These are phyloP conservation scores for Mycena venus DNA, from an alignment of 768 basidiomycete genomes.

Conservation along the genomic window DNA sequence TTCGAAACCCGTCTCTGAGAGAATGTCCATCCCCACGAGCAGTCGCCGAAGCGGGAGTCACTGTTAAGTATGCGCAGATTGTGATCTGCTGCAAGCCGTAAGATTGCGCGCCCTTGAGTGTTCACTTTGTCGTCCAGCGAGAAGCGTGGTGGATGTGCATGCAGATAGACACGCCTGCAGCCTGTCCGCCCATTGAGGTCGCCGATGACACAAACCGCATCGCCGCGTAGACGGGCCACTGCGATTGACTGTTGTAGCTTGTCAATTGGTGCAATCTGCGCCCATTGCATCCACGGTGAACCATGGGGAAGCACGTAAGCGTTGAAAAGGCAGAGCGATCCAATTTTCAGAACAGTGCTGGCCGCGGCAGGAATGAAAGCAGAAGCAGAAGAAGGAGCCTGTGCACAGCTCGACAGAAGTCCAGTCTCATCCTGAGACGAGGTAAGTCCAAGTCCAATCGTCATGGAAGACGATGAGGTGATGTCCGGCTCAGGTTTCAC, in stretches of 20 bases:
- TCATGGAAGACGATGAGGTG: no score
- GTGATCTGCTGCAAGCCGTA: neutral
- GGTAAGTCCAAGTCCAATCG: no score
- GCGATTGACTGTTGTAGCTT: neutral
- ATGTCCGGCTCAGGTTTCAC: neutral
- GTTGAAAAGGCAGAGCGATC: neutral
- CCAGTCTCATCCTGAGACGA: no score
- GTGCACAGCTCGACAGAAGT: no score
- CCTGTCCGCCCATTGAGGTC: neutral
- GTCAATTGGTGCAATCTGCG: neutral
- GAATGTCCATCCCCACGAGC: slow-evolving; percentile 5
- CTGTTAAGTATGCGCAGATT: neutral
- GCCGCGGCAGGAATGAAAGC: no score
- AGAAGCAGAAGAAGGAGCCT: no score
- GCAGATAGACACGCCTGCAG: neutral
- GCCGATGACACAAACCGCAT: neutral
- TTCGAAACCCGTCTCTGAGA: neutral
- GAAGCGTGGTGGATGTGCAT: neutral
- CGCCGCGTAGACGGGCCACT: neutral
- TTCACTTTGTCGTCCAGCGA: neutral
- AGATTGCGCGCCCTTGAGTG: neutral
- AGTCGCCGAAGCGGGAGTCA: neutral
- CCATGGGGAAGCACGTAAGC: neutral
- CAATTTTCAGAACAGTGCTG: neutral
- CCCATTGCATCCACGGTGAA: neutral